Evolutionary conservation across 2,329 filamentous ascomycete genomes (phyloP), one percentile per base, ranked within the genome.

Genomic region (Aspergillus sp.): DNA sequence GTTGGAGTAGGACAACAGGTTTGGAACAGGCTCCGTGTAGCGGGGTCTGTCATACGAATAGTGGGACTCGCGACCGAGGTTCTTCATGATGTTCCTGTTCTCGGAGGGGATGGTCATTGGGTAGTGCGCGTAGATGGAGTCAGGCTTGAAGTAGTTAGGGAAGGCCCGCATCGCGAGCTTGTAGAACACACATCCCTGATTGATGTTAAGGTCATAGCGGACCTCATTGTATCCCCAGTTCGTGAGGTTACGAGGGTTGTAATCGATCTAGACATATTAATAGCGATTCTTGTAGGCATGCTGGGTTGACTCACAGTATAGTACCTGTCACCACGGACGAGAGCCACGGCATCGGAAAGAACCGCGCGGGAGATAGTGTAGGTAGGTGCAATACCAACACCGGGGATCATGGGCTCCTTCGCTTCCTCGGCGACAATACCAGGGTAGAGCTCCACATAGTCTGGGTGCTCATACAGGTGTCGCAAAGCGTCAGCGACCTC

Each of bases 101-200:
- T 93, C 90, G 0, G 80, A 79, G 0, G 91, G 91, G 2, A 89
- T 87, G 2, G 85, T 87, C 69, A 88, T 83, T 48, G 88, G 90
- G 70, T 89, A 92, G 71, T 93, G 90, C 0, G 90, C 91, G 64
- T 94, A 96, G 57, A 93, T 86, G 0, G 89, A 92, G 78, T 95
- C 88, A 19, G 82, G 77, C 71, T 85, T 86, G 82, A 93, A 94
- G 77, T 92, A 89, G 65, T 90, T 83, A 0, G 91, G 92, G 81
- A 96, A 92, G 0, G 90, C 90, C 5, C 89, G 85, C 38, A 91
- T 80, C 72, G 93, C 89, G 38, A 96, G 83, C 80, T 95, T 96
- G 81, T 93, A 92, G 76, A 94, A 90, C 11, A 92, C 86, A 66
- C 89, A 92, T 50, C 92, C 91, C 71, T 95, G 88, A 75, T 95